Evolutionary conservation across 176 grass and related monocot genomes (phyloP).

Genomic region (Elymus sibiricus): DNA sequence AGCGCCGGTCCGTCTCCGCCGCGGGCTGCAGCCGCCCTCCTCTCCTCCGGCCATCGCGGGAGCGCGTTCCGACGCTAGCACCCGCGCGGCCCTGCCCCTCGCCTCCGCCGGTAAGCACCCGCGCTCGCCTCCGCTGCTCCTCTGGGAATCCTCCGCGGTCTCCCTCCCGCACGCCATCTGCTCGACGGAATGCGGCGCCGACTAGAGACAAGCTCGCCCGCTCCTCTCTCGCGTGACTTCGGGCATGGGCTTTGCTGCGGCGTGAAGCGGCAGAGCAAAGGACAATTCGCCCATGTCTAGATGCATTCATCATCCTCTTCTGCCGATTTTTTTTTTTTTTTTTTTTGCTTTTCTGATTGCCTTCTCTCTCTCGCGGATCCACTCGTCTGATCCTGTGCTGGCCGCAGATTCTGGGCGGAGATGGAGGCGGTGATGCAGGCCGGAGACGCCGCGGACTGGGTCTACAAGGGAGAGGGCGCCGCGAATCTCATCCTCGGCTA

Average conservation of each 20-base stretch:
- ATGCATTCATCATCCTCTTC: neutral
- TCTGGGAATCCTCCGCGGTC: neutral
- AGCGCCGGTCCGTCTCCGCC: neutral
- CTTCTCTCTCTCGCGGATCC: neutral
- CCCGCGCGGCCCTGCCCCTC: neutral
- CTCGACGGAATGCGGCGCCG: slow-evolving; percentile 32
- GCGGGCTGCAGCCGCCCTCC: neutral
- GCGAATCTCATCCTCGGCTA: slow-evolving; percentile 87
- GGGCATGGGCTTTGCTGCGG: neutral
- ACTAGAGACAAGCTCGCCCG: neutral
- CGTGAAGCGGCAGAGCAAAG: neutral
- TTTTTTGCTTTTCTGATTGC: neutral
- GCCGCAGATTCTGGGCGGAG: slow-evolving; percentile 5
- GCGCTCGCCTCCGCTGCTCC: neutral
- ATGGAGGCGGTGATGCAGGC: slow-evolving; percentile 50
- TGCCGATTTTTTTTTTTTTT: neutral
- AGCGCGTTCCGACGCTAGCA: neutral
- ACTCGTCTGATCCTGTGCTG: neutral
- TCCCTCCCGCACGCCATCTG: neutral
- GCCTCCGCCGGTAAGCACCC: slow-evolving; percentile 24
- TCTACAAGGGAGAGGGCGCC: slow-evolving; percentile 93
- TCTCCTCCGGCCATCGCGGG: neutral
- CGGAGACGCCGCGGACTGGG: slow-evolving; percentile 62
- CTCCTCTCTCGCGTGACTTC: too few relatives aligned
- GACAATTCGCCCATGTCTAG: neutral